These are phyloP conservation scores for Globisporangium radiosum DNA, from an alignment of 352 stramenopile genomes.

Conservation along the genomic window DNA sequence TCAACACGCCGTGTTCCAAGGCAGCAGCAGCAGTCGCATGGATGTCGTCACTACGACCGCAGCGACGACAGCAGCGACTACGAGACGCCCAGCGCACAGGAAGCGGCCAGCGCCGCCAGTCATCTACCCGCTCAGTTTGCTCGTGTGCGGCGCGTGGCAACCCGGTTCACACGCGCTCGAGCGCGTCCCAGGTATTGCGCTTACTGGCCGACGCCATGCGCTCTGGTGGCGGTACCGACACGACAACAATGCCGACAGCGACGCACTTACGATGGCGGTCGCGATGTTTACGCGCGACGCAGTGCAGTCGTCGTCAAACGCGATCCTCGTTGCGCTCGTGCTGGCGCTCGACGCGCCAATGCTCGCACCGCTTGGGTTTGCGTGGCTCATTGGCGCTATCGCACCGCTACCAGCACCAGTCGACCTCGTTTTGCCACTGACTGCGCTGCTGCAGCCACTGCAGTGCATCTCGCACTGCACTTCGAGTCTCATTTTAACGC, in stretches of 20 bases:
- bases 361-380: conserved; percentile 51
- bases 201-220: conserved; percentile 28
- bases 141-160: conserved; percentile 50
- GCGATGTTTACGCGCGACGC: conserved; percentile 48
- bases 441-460: too few relatives aligned
- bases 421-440: too few relatives aligned
- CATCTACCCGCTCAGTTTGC: conserved; percentile 42
- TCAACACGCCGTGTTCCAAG: conserved; percentile 38
- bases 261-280: conserved; percentile 42
- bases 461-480: conserved; percentile 22
- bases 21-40: not conserved
- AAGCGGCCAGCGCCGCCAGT: conserved; percentile 3
- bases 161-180: conserved; percentile 19
- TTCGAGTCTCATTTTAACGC: conserved; percentile 20
- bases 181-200: conserved; percentile 32
- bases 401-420: conserved; percentile 19
- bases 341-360: conserved; percentile 58
- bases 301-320: conserved; percentile 45
- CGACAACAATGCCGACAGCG: conserved; percentile 3
- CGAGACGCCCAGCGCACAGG: too few relatives aligned
- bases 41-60: too few relatives aligned
- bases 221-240: conserved; percentile 50
- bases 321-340: conserved; percentile 54
- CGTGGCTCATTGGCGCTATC: conserved; percentile 54
- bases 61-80: conserved; percentile 1